These are phyloP conservation scores for Colletotrichum echinochloae DNA, from an alignment of 2,329 filamentous ascomycete species.

Conservation along the genomic window DNA sequence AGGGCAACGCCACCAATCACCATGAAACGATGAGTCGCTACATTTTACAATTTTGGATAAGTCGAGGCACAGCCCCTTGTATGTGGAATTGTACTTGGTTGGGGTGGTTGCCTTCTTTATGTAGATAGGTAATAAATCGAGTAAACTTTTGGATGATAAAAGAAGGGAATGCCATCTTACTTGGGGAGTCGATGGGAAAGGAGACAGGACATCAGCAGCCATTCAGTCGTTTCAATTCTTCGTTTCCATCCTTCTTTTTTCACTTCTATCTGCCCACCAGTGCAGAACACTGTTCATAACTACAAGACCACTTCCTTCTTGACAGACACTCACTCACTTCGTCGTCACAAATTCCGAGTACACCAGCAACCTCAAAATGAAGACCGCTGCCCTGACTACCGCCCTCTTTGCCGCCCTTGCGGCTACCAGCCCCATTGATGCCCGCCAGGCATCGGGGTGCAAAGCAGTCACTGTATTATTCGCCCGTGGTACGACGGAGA, in stretches of 20 bases:
- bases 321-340: conserved; percentile 16
- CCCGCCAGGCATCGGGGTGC: conserved; percentile 46
- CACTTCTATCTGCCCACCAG: conserved; percentile 3
- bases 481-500: conserved; percentile 65
- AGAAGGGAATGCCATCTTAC: not conserved
- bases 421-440: conserved; percentile 40
- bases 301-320: not conserved
- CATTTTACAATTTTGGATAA: conserved; percentile 31
- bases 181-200: not conserved
- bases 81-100: conserved; percentile 18
- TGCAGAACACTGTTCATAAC: conserved; percentile 7
- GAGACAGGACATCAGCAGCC: conserved; percentile 7
- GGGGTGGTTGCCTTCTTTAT: not conserved
- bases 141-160: conserved; percentile 12
- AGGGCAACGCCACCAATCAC: conserved; percentile 35
- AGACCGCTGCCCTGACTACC: conserved; percentile 49
- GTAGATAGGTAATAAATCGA: not conserved
- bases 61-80: conserved; percentile 1
- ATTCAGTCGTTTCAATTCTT: conserved; percentile 8
- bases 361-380: conserved; percentile 45
- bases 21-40: conserved; percentile 34
- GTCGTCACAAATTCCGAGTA: not conserved
- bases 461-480: conserved; percentile 65
- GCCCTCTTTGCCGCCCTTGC: conserved; percentile 45
- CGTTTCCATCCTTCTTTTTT: not conserved